phyloP scores from a whole-genome alignment of 1,284 basidiomycete species.

The Ustilago tritici region DNA sequence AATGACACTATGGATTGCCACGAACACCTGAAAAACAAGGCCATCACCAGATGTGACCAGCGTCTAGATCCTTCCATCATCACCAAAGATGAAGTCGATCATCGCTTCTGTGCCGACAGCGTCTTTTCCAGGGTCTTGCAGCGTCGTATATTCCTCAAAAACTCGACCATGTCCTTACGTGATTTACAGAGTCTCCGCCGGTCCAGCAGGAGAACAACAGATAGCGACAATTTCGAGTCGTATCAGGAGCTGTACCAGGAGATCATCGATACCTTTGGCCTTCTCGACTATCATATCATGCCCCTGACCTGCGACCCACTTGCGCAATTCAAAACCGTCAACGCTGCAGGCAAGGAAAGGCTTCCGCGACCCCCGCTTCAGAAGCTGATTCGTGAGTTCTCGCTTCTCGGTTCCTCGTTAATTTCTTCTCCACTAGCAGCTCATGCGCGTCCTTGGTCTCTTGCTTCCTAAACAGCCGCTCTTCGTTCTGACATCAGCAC shows the following conservation, averaged over 20 bases:
- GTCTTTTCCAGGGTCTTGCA: conserved; percentile 26
- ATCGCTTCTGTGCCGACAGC: conserved; percentile 15
- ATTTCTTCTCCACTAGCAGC: not conserved
- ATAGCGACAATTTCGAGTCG: conserved; percentile 2
- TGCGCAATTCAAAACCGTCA: conserved; percentile 33
- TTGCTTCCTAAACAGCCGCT: not conserved
- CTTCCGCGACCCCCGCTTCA: conserved; percentile 23
- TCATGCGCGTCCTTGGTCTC: not conserved
- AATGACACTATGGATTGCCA: not conserved
- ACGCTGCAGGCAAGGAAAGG: conserved; percentile 24
- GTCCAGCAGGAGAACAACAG: conserved; percentile 2
- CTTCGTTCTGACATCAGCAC: conserved; percentile 30
- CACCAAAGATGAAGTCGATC: conserved; percentile 24
- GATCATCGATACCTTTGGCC: conserved; percentile 32
- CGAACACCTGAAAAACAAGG: not conserved
- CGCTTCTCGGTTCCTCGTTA: not conserved
- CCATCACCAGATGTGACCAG: conserved; percentile 17
- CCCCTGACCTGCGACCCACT: conserved; percentile 19
- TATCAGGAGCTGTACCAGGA: not conserved
- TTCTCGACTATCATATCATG: conserved; percentile 36
- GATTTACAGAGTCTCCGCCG: not conserved
- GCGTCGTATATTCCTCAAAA: conserved; percentile 13
- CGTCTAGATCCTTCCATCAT: conserved; percentile 23
- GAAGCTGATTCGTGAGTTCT: conserved; percentile 13
- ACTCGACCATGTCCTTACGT: conserved; percentile 8